Evolutionary conservation across 164 flowering plant genomes (phyloP), one percentile per base, ranked within the genome.

Genomic region (Tinospora cordifolia): DNA sequence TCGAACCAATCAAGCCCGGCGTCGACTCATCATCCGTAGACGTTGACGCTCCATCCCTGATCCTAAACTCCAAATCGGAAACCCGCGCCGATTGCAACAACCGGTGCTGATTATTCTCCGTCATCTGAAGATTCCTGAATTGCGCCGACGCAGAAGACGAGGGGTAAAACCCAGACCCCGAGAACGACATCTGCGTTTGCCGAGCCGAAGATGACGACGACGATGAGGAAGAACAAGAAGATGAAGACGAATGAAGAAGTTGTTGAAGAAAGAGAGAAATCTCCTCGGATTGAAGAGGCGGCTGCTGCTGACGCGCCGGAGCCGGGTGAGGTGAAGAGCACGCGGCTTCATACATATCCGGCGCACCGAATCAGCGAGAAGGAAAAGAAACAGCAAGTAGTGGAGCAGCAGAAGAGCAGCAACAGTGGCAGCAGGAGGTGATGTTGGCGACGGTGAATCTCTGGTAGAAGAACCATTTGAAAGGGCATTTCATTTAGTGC

Each of bases 241-340:
- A 71, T 38, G 79, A 25, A 22, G 84, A 54, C 0, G 81, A 66
- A 22, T 84, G 76, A 26, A 85, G 77, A 17, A 85, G 72, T 30
- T 87, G 87, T 44, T 83, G 85, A 1, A 87, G 75, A 34, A 85
- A 83, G 15, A 78, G 25, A 0, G 86, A 81, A 38, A 86, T 75
- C 24, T 84, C 90, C 68, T 85, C 88, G 6, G 83, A 68, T 57
- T 83, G 86, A 34, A 77, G 70, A 26, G 72, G 41, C 2, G 51
- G 36, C 36, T 30, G 36, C 36, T 30, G 36, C 36, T 30, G 36
- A 30, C 36, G 36, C 4, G 36, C 36, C 36, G 36, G 36, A 1
- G 36, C 36, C 36, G 36, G 36, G 4, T 1, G 67, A 38, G 46
- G 27, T 19, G 25, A 77, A 54, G 21, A 78, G 57, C 38, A 62